These are phyloP conservation scores for Pythium sp. DNA, from an alignment of 352 stramenopile genomes.

Conservation along the genomic window DNA sequence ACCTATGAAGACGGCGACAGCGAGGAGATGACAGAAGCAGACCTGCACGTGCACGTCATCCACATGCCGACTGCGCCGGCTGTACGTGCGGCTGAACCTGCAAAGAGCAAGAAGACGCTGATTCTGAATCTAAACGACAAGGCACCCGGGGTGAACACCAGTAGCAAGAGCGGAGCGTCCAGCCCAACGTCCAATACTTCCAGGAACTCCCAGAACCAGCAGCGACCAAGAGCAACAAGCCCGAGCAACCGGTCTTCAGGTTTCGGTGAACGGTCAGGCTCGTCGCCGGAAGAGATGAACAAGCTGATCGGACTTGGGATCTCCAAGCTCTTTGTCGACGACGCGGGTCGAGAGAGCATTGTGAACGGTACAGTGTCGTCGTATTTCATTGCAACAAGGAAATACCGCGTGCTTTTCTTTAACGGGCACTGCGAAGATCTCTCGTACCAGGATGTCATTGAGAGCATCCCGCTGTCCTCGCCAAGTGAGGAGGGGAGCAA, in stretches of 20 bases:
- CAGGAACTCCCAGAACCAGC: background rate
- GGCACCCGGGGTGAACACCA: constrained; percentile 22
- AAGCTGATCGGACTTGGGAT: constrained; percentile 47
- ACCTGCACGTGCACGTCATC: constrained; percentile 46
- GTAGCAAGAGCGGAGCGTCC: constrained; percentile 1
- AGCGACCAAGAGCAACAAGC: constrained; percentile 1
- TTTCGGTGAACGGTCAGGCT: background rate
- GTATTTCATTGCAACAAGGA: constrained; percentile 77
- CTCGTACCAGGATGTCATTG: constrained; percentile 54
- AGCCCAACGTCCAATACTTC: background rate
- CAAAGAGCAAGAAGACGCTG: constrained; percentile 27
- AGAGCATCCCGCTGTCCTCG: constrained; percentile 48
- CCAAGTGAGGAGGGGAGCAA: constrained; percentile 26
- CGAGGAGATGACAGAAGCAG: constrained; percentile 79
- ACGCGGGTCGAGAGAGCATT: constrained; percentile 20
- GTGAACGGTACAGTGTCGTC: constrained; percentile 54
- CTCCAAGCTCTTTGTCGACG: constrained; percentile 30
- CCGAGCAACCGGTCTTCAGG: constrained; percentile 1
- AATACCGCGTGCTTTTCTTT: constrained; percentile 66
- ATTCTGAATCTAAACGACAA: constrained; percentile 48
- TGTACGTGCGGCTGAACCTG: background rate
- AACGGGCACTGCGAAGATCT: constrained; percentile 58
- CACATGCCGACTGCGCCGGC: constrained; percentile 12
- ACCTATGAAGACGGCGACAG: constrained; percentile 77
- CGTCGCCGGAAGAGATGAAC: constrained; percentile 28